Evolutionary conservation across 1,139 yeast genomes (phyloP).

Genomic region (Suhomyces atakaporum): DNA sequence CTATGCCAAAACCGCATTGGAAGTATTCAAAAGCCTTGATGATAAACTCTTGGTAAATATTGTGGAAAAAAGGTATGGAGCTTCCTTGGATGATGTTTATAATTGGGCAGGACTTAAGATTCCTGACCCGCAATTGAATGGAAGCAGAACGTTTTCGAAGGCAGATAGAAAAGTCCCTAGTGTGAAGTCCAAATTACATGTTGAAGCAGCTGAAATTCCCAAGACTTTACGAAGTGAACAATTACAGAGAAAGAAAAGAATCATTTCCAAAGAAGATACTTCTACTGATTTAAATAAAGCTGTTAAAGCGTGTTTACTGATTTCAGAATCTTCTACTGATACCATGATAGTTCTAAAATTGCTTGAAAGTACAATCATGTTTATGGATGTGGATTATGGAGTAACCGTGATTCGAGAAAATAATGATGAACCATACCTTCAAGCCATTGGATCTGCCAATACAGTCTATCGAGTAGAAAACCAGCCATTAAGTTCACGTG

Average conservation of each 20-base stretch:
- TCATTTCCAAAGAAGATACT: slow-evolving; percentile 2
- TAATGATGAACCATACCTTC: slow-evolving; percentile 38
- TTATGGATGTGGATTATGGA: slow-evolving; percentile 50
- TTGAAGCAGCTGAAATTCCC: background rate
- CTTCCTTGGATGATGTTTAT: slow-evolving; percentile 19
- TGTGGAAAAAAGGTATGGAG: slow-evolving; percentile 21
- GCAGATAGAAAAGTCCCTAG: background rate
- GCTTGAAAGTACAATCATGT: slow-evolving; percentile 42
- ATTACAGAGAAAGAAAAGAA: background rate
- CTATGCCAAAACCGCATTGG: slow-evolving; percentile 25
- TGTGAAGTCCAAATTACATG: background rate
- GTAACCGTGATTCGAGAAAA: slow-evolving; percentile 38
- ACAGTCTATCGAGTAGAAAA: slow-evolving; percentile 37
- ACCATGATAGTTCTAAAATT: slow-evolving; percentile 42
- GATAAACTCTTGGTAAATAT: slow-evolving; percentile 16
- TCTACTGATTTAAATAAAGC: slow-evolving; percentile 22
- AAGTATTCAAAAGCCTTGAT: slow-evolving; percentile 23
- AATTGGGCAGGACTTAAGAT: slow-evolving; percentile 37
- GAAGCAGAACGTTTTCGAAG: background rate
- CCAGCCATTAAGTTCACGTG: slow-evolving; percentile 44
- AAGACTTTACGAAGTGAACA: background rate
- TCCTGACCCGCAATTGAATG: slow-evolving; percentile 2
- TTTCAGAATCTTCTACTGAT: slow-evolving; percentile 49
- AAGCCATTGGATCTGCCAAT: slow-evolving; percentile 46
- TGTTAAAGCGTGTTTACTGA: slow-evolving; percentile 49